phyloP scores from a whole-genome alignment of 257 asterid genomes.

The Schizonepeta tenuifolia region DNA sequence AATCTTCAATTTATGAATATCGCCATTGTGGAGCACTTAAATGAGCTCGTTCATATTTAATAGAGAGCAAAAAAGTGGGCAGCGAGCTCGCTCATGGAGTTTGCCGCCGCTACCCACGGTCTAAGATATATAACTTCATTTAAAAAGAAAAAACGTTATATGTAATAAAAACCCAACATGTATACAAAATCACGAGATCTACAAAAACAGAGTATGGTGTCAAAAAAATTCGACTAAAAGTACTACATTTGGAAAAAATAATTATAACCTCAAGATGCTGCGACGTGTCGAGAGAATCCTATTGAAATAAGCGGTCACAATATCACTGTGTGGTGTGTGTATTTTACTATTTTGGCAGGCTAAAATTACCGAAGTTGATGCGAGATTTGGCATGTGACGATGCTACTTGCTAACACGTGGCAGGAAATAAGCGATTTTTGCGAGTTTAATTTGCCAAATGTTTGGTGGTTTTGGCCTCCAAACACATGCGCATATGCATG shows the following conservation, averaged over 20 bases:
- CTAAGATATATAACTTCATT: too few species aligned
- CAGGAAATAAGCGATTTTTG: neutral
- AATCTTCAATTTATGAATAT: too few species aligned
- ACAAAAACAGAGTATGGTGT: too few species aligned
- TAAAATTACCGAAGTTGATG: neutral
- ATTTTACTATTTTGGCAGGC: neutral
- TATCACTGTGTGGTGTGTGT: neutral
- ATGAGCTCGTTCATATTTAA: too few species aligned
- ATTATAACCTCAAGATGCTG: conserved; percentile 25
- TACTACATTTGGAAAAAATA: neutral
- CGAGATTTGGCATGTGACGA: neutral
- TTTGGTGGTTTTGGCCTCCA: conserved; percentile 23
- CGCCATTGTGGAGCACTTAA: too few species aligned
- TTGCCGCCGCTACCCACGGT: too few species aligned
- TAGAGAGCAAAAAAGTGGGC: too few species aligned
- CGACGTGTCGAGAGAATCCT: conserved; percentile 24
- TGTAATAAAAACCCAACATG: too few species aligned
- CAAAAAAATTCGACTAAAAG: too few species aligned
- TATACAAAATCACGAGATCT: too few species aligned
- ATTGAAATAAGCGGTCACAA: neutral
- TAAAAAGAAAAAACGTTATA: too few species aligned
- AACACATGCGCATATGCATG: neutral
- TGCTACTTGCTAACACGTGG: conserved; percentile 33
- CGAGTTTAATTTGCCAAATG: conserved; percentile 22
- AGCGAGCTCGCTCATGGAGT: too few species aligned